Evolutionary conservation across 2,329 filamentous ascomycete genomes (phyloP), one percentile per base, ranked within the genome.

Genomic region (Grosmannia penicillata): DNA sequence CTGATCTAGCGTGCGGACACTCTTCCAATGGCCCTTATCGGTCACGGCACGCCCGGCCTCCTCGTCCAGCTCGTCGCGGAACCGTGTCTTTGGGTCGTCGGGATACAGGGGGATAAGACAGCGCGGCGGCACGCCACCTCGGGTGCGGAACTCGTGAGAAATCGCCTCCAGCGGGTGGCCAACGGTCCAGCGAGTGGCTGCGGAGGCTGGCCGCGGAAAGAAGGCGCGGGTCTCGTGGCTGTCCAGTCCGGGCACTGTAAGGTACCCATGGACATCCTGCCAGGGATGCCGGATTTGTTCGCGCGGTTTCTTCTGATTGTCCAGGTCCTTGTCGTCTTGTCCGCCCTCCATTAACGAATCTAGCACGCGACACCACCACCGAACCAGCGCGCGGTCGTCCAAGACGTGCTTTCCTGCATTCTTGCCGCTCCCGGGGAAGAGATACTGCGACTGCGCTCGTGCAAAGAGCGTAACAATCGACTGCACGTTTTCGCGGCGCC

Each of bases 31-130:
- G 0, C 82, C 82, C 4, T 63, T 60, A 21, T 63, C 67, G 47
- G 72, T 70, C 47, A 70, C 60, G 2, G 70, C 65, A 23, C 73
- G 72, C 1, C 72, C 68, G 0, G 82, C 68, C 53, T 93, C 85
- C 24, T 89, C 82, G 50, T 98, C 89, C 4, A 98, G 63, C 53
- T 96, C 89, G 43, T 84, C 72, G 33, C 93, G 68, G 52, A 87
- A 96, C 6, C 91, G 74, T 2, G 86, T 78, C 55, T 98, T 98
- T 1, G 91, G 91, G 46, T 98, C 91, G 54, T 98, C 91, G 1
- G 91, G 91, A 45, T 93, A 94, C 18, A 80, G 78, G 2, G 91
- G 91, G 6, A 98, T 79, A 8, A 96, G 65, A 53, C 82, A 93
- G 43, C 87, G 71, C 1, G 82, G 81, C 6, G 86, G 83, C 4